These are phyloP conservation scores for Komagataella populi DNA, from an alignment of 805 yeast genomes.

Conservation along the genomic window DNA sequence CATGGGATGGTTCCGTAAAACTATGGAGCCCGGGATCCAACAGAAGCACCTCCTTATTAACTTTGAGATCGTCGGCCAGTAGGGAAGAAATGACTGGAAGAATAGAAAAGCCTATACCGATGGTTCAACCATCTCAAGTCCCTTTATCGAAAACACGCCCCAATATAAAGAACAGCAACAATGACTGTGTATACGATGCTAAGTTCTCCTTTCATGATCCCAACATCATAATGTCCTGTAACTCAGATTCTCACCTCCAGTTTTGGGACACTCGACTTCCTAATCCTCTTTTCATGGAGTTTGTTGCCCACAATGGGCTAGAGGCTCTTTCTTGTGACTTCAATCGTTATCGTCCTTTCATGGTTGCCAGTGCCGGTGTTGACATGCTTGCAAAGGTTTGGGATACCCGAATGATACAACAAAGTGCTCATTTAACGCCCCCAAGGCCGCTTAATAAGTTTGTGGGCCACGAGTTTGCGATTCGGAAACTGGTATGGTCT, in stretches of 20 bases:
- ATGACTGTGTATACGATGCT: conserved; percentile 67
- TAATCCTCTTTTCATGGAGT: conserved; percentile 43
- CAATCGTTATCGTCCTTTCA: conserved; percentile 74
- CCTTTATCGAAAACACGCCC: conserved; percentile 24
- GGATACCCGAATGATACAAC: conserved; percentile 68
- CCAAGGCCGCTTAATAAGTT: conserved; percentile 67
- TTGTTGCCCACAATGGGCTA: conserved; percentile 64
- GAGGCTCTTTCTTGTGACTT: conserved; percentile 78
- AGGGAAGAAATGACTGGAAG: conserved; percentile 13
- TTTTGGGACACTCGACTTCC: conserved; percentile 75
- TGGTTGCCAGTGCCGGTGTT: conserved; percentile 85
- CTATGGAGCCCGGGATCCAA: conserved; percentile 49
- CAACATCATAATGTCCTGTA: conserved; percentile 51
- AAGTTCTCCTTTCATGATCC: conserved; percentile 79
- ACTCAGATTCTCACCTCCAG: conserved; percentile 61
- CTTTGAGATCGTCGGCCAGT: conserved; percentile 25
- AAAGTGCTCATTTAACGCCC: conserved; percentile 30
- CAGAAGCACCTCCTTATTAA: conserved; percentile 39
- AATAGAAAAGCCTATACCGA: conserved; percentile 7
- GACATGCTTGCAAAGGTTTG: conserved; percentile 75
- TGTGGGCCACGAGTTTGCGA: conserved; percentile 81
- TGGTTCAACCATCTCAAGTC: conserved; percentile 4
- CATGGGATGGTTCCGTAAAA: conserved; percentile 89
- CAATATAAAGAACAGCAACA: conserved; percentile 17
- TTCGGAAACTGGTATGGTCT: conserved; percentile 74